Evolutionary conservation across 2,329 filamentous ascomycete species (phyloP), one percentile per base, ranked within the genome.

Genomic region (Monosporascus sp.): DNA sequence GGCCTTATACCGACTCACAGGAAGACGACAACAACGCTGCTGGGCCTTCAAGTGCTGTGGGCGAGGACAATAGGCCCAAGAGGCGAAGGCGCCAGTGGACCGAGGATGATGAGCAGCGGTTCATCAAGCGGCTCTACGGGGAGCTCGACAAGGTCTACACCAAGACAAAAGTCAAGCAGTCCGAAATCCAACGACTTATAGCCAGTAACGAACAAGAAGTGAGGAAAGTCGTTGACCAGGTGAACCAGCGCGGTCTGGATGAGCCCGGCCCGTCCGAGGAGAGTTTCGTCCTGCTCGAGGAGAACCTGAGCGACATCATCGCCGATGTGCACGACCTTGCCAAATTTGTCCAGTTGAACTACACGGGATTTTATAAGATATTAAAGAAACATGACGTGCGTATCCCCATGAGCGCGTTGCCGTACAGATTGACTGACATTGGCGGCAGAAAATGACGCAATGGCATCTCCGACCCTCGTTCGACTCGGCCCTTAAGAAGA

Each of bases 321-420:
- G 94, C 94, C 63, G 93, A 99, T 67, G 94, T 99, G 22, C 93
- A 99, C 72, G 94, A 99, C 66, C 80, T 99, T 55, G 92, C 94
- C 71, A 97, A 97, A 74, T 99, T 96, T 70, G 95, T 96, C 7
- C 93, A 97, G 75, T 77, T 99, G 68, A 99, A 99, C 74, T 99
- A 99, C 69, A 97, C 93, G 0, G 94, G 94, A 5, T 99, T 99
- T 70, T 95, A 97, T 78, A 99, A 99, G 79, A 99, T 99, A 59
- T 96, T 99, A 73, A 99, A 99, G 80, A 99, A 99, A 79, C 94
- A 99, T 72, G 94, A 97, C 75, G 89, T 93, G 72, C 63, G 88
- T 76, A 49, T 22, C 37, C 45, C 51, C 49, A 14, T 44, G 35
- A 17, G n/a, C 40, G 51, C 20, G 28, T 11, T n/a, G 18, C 8